phyloP scores from a whole-genome alignment of 176 grass and related monocot species.

The Zea mays region Zm-B73-REFERENCE-NAM-5.0 NC_050102.1:39414001-39414500 shows the following conservation, averaged over 20 bases:
- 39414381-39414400: constrained; percentile 1
- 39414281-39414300: background rate
- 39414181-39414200: background rate
- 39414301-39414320: background rate
- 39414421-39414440: background rate
- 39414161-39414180: background rate
- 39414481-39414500: background rate
- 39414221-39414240: background rate
- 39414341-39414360: background rate
- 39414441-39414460: background rate
- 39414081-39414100: background rate
- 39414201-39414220: background rate
- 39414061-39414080: background rate
- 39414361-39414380: background rate
- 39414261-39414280: background rate
- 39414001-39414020: background rate
- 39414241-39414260: background rate
- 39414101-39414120: too few species aligned
- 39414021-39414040: background rate
- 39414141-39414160: background rate
- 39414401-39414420: background rate
- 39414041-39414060: too few species aligned
- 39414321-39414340: background rate
- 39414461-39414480: background rate
- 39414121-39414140: too few species aligned